Base-by-base conservation (phyloP, 345 rosid genomes). In the Gossypium mustelinum region DNA sequence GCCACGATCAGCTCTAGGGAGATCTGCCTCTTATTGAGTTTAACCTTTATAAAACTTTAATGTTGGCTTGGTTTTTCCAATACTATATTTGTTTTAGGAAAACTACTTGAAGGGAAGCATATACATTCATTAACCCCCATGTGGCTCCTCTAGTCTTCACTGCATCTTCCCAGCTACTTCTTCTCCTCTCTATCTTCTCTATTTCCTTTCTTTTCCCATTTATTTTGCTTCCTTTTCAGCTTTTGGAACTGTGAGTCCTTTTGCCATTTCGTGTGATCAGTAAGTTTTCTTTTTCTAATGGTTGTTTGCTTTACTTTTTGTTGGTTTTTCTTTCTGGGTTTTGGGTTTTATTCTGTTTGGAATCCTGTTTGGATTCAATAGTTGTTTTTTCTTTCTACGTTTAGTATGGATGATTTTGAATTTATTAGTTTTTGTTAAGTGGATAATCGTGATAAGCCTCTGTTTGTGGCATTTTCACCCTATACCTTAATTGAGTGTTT, bases 201-300 rank as follows among this genome's bases (percentile, higher is more conserved):
- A 54, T 69, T 43, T 70, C 71, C 20, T 7, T 66, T 72, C 78
- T 61, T 60, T 72, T 69, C 58, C 34, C 68, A 10, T 16, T 24
- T 50, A 12, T 13, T 12, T 50, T 50, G 4, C 16, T 43, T 25
- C 29, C 22, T 68, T 72, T n/a, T 54, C 47, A 11, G 27, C 59
- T 74, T 70, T 65, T 3, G 68, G n/a, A 25, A 41, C 59, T 3
- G 58, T 45, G 8, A 60, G 48, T 1, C 18, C 11, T 9, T 64
- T 16, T 18, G 27, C 66, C 55, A 45, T 74, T 75, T 83, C 80
- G 81, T 83, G 88, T 82, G 91, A 88, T 81, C 87, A 45, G 94
- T 90, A 80, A 85, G 88, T 69, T 73, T 47, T 47, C 3, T 70
- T 20, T 50, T 34, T 34, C 41, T 7, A 12, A 50, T 52, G n/a